These are phyloP conservation scores for Eragrostis nindensis DNA, from an alignment of 176 grass and related monocot genomes.

Conservation along the genomic window DNA sequence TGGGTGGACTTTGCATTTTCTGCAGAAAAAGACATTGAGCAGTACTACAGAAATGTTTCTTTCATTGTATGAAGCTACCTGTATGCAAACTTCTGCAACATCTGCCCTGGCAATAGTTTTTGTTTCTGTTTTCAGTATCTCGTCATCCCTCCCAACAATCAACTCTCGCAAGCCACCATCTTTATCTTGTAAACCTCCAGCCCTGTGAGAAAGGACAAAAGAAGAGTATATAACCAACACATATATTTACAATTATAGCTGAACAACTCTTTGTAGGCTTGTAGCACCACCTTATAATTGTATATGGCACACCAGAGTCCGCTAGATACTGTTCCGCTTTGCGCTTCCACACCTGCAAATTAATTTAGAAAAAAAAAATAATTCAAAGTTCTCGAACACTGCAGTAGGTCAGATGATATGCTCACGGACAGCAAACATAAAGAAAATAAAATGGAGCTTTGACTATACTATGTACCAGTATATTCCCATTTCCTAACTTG, in stretches of 20 bases:
- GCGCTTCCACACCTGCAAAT: slow-evolving; percentile 76
- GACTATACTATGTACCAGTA: slow-evolving; percentile 51
- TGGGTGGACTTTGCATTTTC: not conserved
- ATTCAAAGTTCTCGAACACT: not conserved
- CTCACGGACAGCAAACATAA: not conserved
- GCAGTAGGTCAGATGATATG: not conserved
- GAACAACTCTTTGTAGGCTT: not conserved
- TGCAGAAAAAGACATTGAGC: not conserved
- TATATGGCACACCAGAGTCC: slow-evolving; percentile 83
- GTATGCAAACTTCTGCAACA: slow-evolving; percentile 97
- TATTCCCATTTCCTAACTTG: slow-evolving; percentile 83
- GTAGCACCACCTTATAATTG: slow-evolving; percentile 78
- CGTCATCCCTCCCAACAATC: slow-evolving; percentile 82
- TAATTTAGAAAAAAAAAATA: not conserved
- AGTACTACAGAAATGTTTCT: not conserved
- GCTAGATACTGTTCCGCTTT: slow-evolving; percentile 91
- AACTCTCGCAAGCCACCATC: slow-evolving; percentile 81
- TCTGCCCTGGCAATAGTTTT: slow-evolving; percentile 85
- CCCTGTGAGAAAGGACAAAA: slow-evolving; percentile 52
- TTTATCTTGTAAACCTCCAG: slow-evolving; percentile 95
- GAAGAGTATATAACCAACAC: not conserved
- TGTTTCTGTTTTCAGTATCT: slow-evolving; percentile 81
- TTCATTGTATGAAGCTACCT: slow-evolving; percentile 52
- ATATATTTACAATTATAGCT: not conserved
- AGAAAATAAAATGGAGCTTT: not conserved